phyloP scores from a whole-genome alignment of 768 basidiomycete species.

The Suillus tomentosus region DNA sequence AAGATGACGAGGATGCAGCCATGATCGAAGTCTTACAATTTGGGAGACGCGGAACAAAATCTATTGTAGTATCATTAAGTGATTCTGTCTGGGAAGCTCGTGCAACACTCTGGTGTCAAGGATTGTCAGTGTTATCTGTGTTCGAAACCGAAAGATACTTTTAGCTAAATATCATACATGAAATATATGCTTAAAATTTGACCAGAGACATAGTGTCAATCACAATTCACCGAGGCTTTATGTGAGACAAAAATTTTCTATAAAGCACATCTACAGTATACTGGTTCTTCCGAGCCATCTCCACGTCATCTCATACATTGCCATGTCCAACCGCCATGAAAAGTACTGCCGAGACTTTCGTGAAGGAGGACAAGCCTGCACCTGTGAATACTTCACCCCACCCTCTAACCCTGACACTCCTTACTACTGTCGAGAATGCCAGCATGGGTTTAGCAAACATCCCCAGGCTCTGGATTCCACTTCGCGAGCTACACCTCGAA shows the following conservation, averaged over 20 bases:
- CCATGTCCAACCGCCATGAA: neutral
- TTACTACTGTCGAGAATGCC: constrained; percentile 8
- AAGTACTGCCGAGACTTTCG: neutral
- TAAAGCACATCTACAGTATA: neutral
- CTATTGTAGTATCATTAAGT: constrained; percentile 13
- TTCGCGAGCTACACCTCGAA: neutral
- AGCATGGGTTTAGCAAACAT: constrained; percentile 12
- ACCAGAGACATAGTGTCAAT: no score
- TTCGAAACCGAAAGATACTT: neutral
- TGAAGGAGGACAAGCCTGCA: neutral
- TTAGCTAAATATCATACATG: neutral
- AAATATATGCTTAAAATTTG: neutral
- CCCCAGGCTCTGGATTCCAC: neutral
- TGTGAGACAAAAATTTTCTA: neutral
- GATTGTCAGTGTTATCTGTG: constrained; percentile 13
- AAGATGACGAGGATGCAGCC: constrained; percentile 15
- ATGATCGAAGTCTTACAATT: constrained; percentile 15
- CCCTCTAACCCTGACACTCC: constrained; percentile 1
- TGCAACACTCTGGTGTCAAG: constrained; percentile 20
- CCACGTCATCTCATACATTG: neutral
- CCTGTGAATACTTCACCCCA: constrained; percentile 4
- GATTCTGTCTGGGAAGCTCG: constrained; percentile 19
- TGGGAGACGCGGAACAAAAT: constrained; percentile 2
- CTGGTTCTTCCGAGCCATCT: neutral
- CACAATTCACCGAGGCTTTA: neutral